phyloP scores from a whole-genome alignment of 2,329 filamentous ascomycete species.

The Clonostachys sp. region DNA sequence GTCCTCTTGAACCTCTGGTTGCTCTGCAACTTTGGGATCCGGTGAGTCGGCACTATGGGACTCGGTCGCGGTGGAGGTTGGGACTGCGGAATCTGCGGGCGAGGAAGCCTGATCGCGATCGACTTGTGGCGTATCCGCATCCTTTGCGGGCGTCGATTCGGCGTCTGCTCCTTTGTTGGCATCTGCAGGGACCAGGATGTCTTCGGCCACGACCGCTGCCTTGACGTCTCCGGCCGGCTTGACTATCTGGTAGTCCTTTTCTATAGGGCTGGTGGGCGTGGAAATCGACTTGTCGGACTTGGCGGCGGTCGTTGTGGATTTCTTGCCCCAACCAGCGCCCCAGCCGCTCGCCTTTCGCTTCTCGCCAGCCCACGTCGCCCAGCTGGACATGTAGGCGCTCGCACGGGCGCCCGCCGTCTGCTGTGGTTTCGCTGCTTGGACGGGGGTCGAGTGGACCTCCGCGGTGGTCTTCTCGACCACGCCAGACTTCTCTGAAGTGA shows the following conservation, averaged over 20 bases:
- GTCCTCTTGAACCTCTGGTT: too few relatives aligned
- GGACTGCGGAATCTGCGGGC: too few relatives aligned
- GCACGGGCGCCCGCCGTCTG: constrained; percentile 51
- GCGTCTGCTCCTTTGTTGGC: too few relatives aligned
- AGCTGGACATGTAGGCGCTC: constrained; percentile 62
- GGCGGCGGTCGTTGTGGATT: constrained; percentile 20
- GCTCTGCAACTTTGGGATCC: too few relatives aligned
- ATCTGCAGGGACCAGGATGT: too few relatives aligned
- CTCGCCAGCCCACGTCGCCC: constrained; percentile 69
- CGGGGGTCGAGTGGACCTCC: constrained; percentile 26
- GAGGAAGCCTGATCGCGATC: too few relatives aligned
- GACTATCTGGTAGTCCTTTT: constrained; percentile 28
- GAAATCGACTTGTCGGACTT: constrained; percentile 13
- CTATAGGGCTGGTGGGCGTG: constrained; percentile 23
- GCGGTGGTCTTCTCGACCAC: constrained; percentile 15
- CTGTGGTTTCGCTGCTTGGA: constrained; percentile 31
- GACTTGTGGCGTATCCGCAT: too few relatives aligned
- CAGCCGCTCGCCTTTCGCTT: constrained; percentile 59
- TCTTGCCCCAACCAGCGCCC: constrained; percentile 33
- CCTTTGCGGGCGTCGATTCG: too few relatives aligned
- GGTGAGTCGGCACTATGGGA: too few relatives aligned
- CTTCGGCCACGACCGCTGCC: too few relatives aligned
- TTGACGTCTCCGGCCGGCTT: constrained; percentile 13
- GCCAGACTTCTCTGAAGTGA: constrained; percentile 4
- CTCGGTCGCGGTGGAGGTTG: too few relatives aligned